phyloP scores from a whole-genome alignment of 768 basidiomycete species.

The Termitomyces sp. region DNA sequence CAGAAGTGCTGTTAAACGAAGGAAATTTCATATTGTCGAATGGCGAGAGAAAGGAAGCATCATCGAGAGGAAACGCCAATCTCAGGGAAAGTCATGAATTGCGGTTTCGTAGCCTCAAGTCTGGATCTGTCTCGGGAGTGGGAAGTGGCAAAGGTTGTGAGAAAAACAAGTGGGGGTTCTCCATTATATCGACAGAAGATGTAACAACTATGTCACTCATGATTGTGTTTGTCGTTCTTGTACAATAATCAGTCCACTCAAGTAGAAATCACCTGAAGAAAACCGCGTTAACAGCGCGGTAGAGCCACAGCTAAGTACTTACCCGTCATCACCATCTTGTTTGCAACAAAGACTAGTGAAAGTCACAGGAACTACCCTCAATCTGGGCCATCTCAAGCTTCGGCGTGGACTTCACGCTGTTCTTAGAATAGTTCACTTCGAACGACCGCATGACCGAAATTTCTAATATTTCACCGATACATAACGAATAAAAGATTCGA shows the following conservation, averaged over 20 bases:
- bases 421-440: conserved; percentile 37
- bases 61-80: too few species aligned
- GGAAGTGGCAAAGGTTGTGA: background rate
- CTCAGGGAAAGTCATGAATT: too few species aligned
- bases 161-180: background rate
- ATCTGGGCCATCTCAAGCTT: conserved; percentile 31
- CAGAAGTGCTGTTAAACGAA: too few species aligned
- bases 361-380: conserved; percentile 14
- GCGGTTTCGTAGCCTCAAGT: too few species aligned
- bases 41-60: too few species aligned
- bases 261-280: background rate
- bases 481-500: background rate
- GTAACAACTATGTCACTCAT: background rate
- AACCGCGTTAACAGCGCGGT: background rate
- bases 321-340: background rate
- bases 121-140: background rate
- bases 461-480: background rate
- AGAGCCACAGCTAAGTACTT: background rate
- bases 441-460: conserved; percentile 20
- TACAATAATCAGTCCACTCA: background rate
- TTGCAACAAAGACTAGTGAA: background rate
- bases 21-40: too few species aligned
- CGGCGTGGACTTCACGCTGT: conserved; percentile 35
- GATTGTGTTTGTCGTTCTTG: background rate
- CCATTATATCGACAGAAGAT: background rate